Base-by-base conservation (phyloP, 1,284 basidiomycete genomes). In the Mycena sp. region DNA sequence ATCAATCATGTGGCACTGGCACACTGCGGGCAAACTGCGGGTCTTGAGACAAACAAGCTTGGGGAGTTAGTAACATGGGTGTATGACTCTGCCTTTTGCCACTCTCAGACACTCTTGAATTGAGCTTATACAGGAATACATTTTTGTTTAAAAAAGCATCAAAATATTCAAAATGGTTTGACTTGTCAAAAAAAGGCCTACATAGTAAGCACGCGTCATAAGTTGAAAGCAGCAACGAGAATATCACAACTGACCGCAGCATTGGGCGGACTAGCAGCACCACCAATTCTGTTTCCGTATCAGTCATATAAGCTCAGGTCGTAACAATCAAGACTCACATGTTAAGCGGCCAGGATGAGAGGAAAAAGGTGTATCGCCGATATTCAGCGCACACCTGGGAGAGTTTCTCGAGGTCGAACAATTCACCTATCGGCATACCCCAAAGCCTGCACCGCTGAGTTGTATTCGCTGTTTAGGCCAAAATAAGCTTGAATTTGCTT, bases 401-500 rank as follows among this genome's bases (percentile, higher is more conserved):
- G 2, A 91, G 76, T 60, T 81, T 81, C 71, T 91, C 88, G 35
- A 90, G 76, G 73, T 91, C 89, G 72, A 91, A 90, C 65, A 90
- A 82, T 75, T 91, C 89, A 44, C 87, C 88, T 87, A 40, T 87
- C 14, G 89, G 89, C 88, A 90, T 90, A 12, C 88, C 87, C 86
- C 87, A 90, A 7, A 89, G 74, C 4, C 88, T 89, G 28, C 45
- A 56, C 28, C 1, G n/a, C 37, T 30, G 14, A 19, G 10, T 17
- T 14, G 23, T 14, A 19, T 25, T 16, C 4, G 26, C 29, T 30
- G 21, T 25, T 3, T 35, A 14, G 14, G 10, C 14, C 32, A 50
- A 48, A 44, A 2, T 6, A 19, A 11, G 12, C 41, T 19, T 2
- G 19, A 30, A 16, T 25, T 4, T 40, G 46, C 85, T 71, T 70